phyloP scores from a whole-genome alignment of 106 monocot genomes.

The Platanthera zijinensis region DNA sequence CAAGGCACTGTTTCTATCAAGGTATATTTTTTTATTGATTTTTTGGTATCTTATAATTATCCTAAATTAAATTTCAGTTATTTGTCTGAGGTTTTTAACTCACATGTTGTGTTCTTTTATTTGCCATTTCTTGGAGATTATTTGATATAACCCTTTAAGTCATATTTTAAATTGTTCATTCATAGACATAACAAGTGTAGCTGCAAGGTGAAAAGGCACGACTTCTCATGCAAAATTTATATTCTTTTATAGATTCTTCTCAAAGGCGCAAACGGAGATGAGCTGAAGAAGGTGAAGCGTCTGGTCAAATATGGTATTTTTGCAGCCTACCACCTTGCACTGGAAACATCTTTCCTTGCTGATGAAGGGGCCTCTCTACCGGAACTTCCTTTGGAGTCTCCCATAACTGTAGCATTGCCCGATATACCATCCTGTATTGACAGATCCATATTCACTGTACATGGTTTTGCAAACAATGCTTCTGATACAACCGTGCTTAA shows the following conservation, averaged over 20 bases:
- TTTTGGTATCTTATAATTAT: not conserved
- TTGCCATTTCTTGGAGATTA: not conserved
- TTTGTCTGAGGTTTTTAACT: not conserved
- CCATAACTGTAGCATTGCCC: slow-evolving; percentile 60
- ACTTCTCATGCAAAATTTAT: not conserved
- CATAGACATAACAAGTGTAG: not conserved
- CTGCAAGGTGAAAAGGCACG: not conserved
- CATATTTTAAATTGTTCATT: not conserved
- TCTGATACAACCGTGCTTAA: not conserved
- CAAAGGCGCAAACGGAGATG: slow-evolving; percentile 45
- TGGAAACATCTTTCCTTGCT: slow-evolving; percentile 76
- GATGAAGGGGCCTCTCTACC: slow-evolving; percentile 72
- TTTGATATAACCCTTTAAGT: not conserved
- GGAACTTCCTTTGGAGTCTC: slow-evolving; percentile 51
- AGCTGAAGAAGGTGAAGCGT: slow-evolving; percentile 73
- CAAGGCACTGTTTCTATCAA: too few species aligned
- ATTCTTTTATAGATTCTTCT: slow-evolving; percentile 42
- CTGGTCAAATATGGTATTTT: slow-evolving; percentile 65
- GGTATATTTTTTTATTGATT: too few species aligned
- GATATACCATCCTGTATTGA: slow-evolving; percentile 42
- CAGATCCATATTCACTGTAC: slow-evolving; percentile 44
- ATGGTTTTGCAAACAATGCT: slow-evolving; percentile 28
- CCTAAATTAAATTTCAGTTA: not conserved
- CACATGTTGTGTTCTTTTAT: not conserved
- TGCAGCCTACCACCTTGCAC: slow-evolving; percentile 65